phyloP scores from a whole-genome alignment of 2,329 filamentous ascomycete genomes.

The Verticillium alfalfae region DNA sequence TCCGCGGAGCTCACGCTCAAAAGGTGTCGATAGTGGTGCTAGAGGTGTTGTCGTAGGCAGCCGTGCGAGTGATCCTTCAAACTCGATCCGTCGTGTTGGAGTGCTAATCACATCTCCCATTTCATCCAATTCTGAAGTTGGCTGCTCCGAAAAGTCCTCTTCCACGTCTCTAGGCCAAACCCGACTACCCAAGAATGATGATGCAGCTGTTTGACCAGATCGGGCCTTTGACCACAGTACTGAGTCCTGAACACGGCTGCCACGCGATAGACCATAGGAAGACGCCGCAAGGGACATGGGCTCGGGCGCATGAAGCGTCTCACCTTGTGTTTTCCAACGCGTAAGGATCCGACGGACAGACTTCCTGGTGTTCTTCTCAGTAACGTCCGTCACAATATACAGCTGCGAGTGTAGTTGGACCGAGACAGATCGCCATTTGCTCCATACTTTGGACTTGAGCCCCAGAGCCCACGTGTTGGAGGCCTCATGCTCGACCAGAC shows the following conservation, averaged over 20 bases:
- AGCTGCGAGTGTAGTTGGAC: constrained; percentile 11
- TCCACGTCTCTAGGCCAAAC: constrained; percentile 2
- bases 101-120: constrained; percentile 23
- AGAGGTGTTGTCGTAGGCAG: constrained; percentile 35
- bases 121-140: constrained; percentile 1
- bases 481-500: neutral
- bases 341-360: constrained; percentile 6
- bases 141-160: constrained; percentile 5
- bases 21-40: constrained; percentile 34
- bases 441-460: constrained; percentile 8
- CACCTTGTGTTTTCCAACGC: constrained; percentile 5
- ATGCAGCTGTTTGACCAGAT: constrained; percentile 1
- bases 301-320: neutral
- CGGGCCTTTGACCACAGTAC: constrained; percentile 6
- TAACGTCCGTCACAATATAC: constrained; percentile 10
- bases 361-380: constrained; percentile 9
- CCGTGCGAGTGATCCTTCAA: constrained; percentile 28
- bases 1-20: constrained; percentile 27
- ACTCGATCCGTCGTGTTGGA: constrained; percentile 41
- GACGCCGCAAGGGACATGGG: neutral
- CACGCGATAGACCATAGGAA: constrained; percentile 3
- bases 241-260: neutral
- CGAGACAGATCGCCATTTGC: constrained; percentile 9
- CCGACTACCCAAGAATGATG: constrained; percentile 2
- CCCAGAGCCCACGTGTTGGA: constrained; percentile 2